phyloP scores from a whole-genome alignment of 306 rosid species.

The Casuarina equisetifolia region DNA sequence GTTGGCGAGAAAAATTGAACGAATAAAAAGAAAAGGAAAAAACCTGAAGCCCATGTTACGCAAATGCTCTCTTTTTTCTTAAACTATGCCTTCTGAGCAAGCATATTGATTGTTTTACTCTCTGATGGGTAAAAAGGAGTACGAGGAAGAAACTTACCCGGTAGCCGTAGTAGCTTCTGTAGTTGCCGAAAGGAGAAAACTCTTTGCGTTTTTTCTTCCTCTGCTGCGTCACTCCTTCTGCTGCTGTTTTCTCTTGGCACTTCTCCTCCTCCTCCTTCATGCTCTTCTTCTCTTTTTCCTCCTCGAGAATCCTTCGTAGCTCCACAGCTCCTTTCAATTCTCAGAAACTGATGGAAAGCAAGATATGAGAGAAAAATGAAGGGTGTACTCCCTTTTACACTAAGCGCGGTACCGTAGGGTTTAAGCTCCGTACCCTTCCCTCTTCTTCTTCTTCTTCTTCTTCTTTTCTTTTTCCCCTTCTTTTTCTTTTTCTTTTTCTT shows the following conservation, averaged over 20 bases:
- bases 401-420: conserved; percentile 9
- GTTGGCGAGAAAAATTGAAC: background rate
- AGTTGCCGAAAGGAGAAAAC: conserved; percentile 72
- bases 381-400: background rate
- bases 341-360: background rate
- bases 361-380: background rate
- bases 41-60: background rate
- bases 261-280: conserved; percentile 21
- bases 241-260: conserved; percentile 22
- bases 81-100: no score
- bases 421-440: background rate
- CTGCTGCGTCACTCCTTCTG: conserved; percentile 23
- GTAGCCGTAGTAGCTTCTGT: conserved; percentile 84
- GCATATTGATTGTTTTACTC: background rate
- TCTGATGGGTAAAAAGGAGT: background rate
- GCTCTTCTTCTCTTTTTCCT: no score
- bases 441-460: background rate
- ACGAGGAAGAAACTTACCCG: conserved; percentile 46
- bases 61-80: no score
- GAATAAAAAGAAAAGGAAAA: background rate
- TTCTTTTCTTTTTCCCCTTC: background rate
- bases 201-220: conserved; percentile 42
- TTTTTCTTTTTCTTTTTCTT: no score
- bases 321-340: background rate
- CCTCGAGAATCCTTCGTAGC: background rate